A percentile compares a stretch with the other conserved stretches of the same genome.
Evolutionary conservation across 805 yeast genomes (phyloP).

Genomic region (Lipomyces spencermartinsiae): DNA sequence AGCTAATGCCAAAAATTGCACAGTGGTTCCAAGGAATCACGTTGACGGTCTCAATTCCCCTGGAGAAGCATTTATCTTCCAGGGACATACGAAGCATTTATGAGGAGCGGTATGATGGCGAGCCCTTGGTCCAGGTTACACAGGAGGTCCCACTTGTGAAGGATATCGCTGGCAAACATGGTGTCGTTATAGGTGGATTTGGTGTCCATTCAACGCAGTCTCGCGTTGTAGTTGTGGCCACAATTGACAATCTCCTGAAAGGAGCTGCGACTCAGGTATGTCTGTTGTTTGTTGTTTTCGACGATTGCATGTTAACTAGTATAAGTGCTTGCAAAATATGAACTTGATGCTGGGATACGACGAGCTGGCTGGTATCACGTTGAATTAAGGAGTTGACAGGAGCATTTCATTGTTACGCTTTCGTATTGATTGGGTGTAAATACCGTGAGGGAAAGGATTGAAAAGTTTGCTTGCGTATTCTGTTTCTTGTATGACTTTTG

Average conservation of each 20-base stretch:
- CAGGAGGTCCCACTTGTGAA: constrained; percentile 94
- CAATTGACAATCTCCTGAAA: constrained; percentile 92
- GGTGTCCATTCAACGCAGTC: constrained; percentile 87
- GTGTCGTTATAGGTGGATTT: constrained; percentile 91
- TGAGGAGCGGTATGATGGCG: constrained; percentile 87
- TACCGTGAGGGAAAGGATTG: neutral
- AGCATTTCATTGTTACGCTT: neutral
- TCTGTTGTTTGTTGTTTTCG: neutral
- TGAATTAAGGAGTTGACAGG: constrained; percentile 42
- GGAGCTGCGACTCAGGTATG: constrained; percentile 92
- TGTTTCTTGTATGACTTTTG: neutral
- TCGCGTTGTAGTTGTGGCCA: constrained; percentile 92
- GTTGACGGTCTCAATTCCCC: constrained; percentile 88
- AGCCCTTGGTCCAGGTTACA: constrained; percentile 78
- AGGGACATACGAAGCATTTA: constrained; percentile 84
- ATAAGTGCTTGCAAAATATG: constrained; percentile 83
- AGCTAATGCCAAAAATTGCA: neutral
- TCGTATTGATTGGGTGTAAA: neutral
- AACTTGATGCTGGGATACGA: constrained; percentile 88
- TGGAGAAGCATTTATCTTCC: constrained; percentile 66
- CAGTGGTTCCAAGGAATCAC: constrained; percentile 97
- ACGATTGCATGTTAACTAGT: neutral
- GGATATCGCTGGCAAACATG: constrained; percentile 92
- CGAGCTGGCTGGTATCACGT: constrained; percentile 94
- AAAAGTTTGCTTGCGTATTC: constrained; percentile 5